Evolutionary conservation across 495 filamentous ascomycete genomes (phyloP).

Genomic region (Apodospora peruviana): DNA sequence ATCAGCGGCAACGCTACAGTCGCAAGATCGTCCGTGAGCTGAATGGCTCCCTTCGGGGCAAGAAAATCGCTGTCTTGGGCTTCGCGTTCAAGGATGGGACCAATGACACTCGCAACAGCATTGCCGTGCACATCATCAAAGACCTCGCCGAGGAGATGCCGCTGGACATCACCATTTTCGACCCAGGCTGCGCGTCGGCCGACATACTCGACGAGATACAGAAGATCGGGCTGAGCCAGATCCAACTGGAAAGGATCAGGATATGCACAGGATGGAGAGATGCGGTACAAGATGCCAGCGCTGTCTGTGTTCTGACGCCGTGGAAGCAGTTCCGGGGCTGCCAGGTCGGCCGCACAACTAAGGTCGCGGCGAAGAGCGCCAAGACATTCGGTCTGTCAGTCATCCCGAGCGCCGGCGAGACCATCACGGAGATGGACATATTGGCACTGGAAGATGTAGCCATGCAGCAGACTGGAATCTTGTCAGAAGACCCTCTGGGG

Average conservation of each 20-base stretch:
- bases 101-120: conserved; percentile 68
- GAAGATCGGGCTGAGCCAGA: conserved; percentile 23
- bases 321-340: conserved; percentile 29
- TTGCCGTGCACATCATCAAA: conserved; percentile 63
- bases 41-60: conserved; percentile 62
- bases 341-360: neutral
- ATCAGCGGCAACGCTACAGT: conserved; percentile 64
- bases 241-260: conserved; percentile 32
- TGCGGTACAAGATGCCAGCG: conserved; percentile 35
- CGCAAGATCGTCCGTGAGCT: conserved; percentile 58
- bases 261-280: conserved; percentile 38
- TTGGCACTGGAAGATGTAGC: conserved; percentile 13
- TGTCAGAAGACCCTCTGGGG: conserved; percentile 17
- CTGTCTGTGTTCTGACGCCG: conserved; percentile 23
- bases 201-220: conserved; percentile 39
- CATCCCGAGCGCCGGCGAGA: neutral
- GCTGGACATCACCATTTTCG: conserved; percentile 65
- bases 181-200: conserved; percentile 54
- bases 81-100: conserved; percentile 83
- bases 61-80: conserved; percentile 70
- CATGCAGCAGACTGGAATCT: neutral
- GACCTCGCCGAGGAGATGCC: conserved; percentile 58
- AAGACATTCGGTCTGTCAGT: neutral
- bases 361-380: neutral
- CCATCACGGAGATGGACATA: conserved; percentile 19